Percentiles rank a stretch among this genome's conserved stretches.
phyloP scores from a whole-genome alignment of 768 basidiomycete genomes.

The Cantharellus cinnabarinus region DNA sequence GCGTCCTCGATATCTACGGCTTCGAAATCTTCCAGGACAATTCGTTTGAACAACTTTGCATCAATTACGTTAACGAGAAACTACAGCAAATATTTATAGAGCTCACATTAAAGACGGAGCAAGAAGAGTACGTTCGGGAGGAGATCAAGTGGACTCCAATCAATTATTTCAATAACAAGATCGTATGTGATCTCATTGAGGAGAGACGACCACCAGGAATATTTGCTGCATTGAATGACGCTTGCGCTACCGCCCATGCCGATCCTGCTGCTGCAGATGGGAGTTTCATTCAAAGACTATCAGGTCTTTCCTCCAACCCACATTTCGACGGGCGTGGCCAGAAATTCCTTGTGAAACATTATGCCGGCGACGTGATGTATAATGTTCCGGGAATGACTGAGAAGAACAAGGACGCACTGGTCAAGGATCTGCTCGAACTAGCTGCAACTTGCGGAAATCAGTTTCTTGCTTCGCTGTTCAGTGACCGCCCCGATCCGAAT shows the following conservation, averaged over 20 bases:
- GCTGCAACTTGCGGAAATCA: constrained; percentile 58
- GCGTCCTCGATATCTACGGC: constrained; percentile 95
- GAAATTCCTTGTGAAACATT: constrained; percentile 90
- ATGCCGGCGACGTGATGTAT: constrained; percentile 98
- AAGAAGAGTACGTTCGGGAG: constrained; percentile 96
- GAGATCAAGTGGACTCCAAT: constrained; percentile 99
- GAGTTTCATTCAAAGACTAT: constrained; percentile 83
- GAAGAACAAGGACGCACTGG: constrained; percentile 95
- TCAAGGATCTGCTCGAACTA: constrained; percentile 87
- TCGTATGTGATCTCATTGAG: constrained; percentile 96
- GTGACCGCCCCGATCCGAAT: constrained; percentile 84
- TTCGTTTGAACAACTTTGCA: constrained; percentile 79
- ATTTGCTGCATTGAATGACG: constrained; percentile 94
- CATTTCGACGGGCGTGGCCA: constrained; percentile 90
- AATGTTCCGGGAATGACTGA: constrained; percentile 97
- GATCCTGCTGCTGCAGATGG: constrained; percentile 92
- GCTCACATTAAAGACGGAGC: constrained; percentile 93
- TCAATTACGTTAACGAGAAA: constrained; percentile 99
- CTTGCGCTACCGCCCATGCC: constrained; percentile 96
- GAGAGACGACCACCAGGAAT: constrained; percentile 91
- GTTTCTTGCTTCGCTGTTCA: constrained; percentile 79
- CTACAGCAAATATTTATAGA: constrained; percentile 99
- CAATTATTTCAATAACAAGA: constrained; percentile 95
- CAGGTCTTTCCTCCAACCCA: constrained; percentile 59
- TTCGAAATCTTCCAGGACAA: constrained; percentile 88